phyloP scores from a whole-genome alignment of 805 yeast species.

The Ogataea methylovora region DNA sequence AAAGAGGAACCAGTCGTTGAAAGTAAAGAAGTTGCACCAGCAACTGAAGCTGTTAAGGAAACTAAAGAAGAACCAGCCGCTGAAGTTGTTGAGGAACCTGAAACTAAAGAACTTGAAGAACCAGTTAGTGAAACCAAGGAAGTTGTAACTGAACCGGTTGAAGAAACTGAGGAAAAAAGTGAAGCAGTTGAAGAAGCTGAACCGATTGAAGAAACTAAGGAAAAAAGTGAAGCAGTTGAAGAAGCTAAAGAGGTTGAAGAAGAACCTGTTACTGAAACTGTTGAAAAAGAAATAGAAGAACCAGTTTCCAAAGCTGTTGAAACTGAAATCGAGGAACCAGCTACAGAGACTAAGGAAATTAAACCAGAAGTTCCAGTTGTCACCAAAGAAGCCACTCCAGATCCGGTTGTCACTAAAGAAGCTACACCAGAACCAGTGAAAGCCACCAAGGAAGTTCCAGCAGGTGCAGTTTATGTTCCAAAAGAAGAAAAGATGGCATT shows the following conservation, averaged over 20 bases:
- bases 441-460: constrained; percentile 1
- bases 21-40: constrained; percentile 7
- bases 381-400: background rate
- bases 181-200: constrained; percentile 4
- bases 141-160: constrained; percentile 4
- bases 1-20: constrained; percentile 9
- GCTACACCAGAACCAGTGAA: background rate
- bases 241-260: constrained; percentile 5
- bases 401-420: constrained; percentile 1
- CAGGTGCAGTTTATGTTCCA: constrained; percentile 25
- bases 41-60: constrained; percentile 6
- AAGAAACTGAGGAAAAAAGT: constrained; percentile 2
- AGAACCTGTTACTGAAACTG: constrained; percentile 4
- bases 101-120: constrained; percentile 1
- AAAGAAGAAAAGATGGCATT: constrained; percentile 25
- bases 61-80: constrained; percentile 4
- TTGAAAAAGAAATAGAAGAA: background rate
- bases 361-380: background rate
- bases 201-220: constrained; percentile 4
- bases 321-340: background rate
- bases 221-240: constrained; percentile 1
- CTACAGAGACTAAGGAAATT: background rate
- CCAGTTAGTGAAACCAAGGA: background rate
- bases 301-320: background rate
- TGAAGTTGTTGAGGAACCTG: constrained; percentile 3